These are phyloP conservation scores for Penicillium sp. DNA, from an alignment of 2,329 filamentous ascomycete genomes.

Conservation along the genomic window DNA sequence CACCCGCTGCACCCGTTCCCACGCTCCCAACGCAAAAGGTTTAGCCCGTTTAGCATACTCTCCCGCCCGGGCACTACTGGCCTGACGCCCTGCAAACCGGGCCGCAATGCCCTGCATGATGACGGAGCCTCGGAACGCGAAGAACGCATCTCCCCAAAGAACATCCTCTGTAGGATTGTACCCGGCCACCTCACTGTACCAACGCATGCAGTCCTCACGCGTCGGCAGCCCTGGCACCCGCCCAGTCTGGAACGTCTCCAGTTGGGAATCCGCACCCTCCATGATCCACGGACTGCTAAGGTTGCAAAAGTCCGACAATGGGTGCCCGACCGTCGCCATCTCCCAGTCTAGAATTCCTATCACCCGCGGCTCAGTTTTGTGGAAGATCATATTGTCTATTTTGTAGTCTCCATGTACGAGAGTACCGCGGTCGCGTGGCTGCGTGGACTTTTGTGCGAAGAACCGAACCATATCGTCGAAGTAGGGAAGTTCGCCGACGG, in stretches of 20 bases:
- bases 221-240: conserved; percentile 66
- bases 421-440: conserved; percentile 74
- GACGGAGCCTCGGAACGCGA: conserved; percentile 58
- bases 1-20: conserved; percentile 65
- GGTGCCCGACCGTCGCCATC: conserved; percentile 97
- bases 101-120: conserved; percentile 92
- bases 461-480: conserved; percentile 78
- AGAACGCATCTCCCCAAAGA: conserved; percentile 66
- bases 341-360: conserved; percentile 98
- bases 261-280: conserved; percentile 36
- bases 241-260: conserved; percentile 59
- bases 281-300: conserved; percentile 53
- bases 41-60: conserved; percentile 69
- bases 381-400: conserved; percentile 87
- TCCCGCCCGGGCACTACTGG: conserved; percentile 79
- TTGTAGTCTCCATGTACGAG: conserved; percentile 97
- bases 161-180: conserved; percentile 65
- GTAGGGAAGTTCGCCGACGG: conserved; percentile 80
- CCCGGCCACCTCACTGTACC: conserved; percentile 68
- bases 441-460: conserved; percentile 67
- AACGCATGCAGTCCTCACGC: conserved; percentile 59
- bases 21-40: conserved; percentile 76
- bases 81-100: conserved; percentile 78
- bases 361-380: conserved; percentile 81
- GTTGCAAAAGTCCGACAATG: conserved; percentile 86